Evolutionary conservation across 2,329 filamentous ascomycete genomes (phyloP), one percentile per base, ranked within the genome.

Genomic region (Leptodontidium sp.): DNA sequence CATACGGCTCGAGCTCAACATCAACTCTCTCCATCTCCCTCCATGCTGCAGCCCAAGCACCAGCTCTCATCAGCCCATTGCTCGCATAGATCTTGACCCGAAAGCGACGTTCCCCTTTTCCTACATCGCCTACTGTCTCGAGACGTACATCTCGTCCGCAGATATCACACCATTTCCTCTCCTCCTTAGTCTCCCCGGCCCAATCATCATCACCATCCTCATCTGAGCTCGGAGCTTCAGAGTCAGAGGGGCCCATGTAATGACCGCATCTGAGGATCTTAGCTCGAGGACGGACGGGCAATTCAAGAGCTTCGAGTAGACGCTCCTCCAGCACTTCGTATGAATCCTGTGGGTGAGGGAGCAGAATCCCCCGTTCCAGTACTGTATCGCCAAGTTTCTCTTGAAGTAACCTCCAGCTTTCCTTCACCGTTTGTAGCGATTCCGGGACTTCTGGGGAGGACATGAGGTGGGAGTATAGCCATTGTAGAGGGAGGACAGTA

Each of bases 21-120:
- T 99, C 96, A 0, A 98, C 93, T n/a, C 95, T 88, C 81, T 99
- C 96, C 96, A 99, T 99, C 80, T 98, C 95, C 74, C 89, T 92
- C 95, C 95, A 99, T 68, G 93, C 95, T 1, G 94, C 94, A 4
- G 88, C 88, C 96, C 96, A 99, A 0, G 96, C 95, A 0, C 93
- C 93, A 5, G 93, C 90, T 68, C 90, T 88, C 93, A 99, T 97
- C 59, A 98, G 83, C 0, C 96, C 96, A 79, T 98, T 99, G 64
- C 94, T 95, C 0, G 96, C 96, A 77, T 95, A 99, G 0, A 98
- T 90, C 77, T 94, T 96, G 78, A 98, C 86, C 38, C 90, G 87
- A 84, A 93, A 96, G 86, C 84, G 50, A n/a, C 72, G 74, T 35
- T 76, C 73, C 35, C 70, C 69, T 40, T 61, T 64, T 15, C 68